Evolutionary conservation across 768 basidiomycete species (phyloP).

Genomic region (Lactarius psammicola): DNA sequence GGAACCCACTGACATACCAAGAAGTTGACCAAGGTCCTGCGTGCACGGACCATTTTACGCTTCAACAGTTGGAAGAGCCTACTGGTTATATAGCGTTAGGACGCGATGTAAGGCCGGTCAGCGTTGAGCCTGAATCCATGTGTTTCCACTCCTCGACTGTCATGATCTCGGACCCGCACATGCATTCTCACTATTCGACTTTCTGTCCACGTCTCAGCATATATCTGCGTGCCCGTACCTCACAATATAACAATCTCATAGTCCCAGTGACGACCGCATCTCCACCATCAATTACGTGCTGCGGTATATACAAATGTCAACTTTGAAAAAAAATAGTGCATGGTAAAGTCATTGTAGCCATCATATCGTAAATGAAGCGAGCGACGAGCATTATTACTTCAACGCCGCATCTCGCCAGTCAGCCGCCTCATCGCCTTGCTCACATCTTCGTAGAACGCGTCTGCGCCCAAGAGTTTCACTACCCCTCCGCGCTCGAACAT

Average conservation of each 20-base stretch:
- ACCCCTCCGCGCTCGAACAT: constrained; percentile 48
- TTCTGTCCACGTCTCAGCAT: no score
- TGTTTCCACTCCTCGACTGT: no score
- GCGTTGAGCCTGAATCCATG: no score
- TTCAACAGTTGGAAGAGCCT: no score
- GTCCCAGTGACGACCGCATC: not conserved
- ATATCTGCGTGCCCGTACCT: no score
- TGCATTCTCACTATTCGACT: no score
- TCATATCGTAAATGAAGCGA: not conserved
- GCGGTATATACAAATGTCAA: not conserved
- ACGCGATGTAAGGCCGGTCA: no score
- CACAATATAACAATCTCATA: not conserved
- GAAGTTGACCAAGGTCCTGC: no score
- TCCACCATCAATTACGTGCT: not conserved
- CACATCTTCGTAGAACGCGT: constrained; percentile 46
- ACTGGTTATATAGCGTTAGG: no score
- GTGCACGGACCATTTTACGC: no score
- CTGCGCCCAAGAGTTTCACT: constrained; percentile 43
- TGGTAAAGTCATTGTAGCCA: not conserved
- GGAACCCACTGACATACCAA: no score
- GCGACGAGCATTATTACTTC: not conserved
- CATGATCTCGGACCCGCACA: no score
- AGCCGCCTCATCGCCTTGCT: constrained; percentile 43
- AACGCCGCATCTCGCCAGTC: constrained; percentile 29
- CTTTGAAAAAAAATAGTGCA: not conserved